These are phyloP conservation scores for Sugiyamaella valdiviana DNA, from an alignment of 805 yeast genomes.

Conservation along the genomic window DNA sequence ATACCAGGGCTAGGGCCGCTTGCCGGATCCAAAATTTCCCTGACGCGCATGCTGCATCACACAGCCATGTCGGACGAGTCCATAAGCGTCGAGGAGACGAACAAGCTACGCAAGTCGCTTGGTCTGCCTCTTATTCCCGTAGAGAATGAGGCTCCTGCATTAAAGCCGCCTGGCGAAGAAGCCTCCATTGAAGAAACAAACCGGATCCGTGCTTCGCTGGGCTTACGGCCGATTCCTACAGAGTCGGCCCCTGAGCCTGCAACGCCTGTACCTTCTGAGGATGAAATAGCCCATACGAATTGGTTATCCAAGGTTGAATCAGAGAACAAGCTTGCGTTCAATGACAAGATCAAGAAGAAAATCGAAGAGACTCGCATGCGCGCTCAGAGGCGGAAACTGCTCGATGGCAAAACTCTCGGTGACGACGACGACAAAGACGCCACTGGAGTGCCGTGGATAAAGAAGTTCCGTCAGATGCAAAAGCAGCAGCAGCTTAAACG, in stretches of 20 bases:
- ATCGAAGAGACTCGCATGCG: slow-evolving; percentile 23
- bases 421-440: slow-evolving; percentile 29
- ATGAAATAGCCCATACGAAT: slow-evolving; percentile 35
- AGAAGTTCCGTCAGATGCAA: slow-evolving; percentile 29
- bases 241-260: background rate
- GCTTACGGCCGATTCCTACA: slow-evolving; percentile 45
- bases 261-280: slow-evolving; percentile 18
- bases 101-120: slow-evolving; percentile 42
- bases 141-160: background rate
- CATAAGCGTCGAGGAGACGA: slow-evolving; percentile 49
- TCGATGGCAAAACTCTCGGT: slow-evolving; percentile 25
- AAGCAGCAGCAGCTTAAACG: slow-evolving; percentile 13
- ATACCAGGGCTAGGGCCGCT: too few relatives aligned
- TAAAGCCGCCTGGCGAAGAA: background rate
- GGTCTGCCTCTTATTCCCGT: slow-evolving; percentile 48
- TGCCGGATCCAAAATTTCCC: too few relatives aligned
- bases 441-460: slow-evolving; percentile 38
- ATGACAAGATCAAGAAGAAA: slow-evolving; percentile 20
- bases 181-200: slow-evolving; percentile 51
- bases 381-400: slow-evolving; percentile 17
- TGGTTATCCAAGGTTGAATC: slow-evolving; percentile 32
- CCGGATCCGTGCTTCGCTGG: slow-evolving; percentile 43
- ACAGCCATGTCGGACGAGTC: slow-evolving; percentile 13
- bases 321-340: slow-evolving; percentile 28
- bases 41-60: background rate